phyloP scores from a whole-genome alignment of 2,329 filamentous ascomycete species.

The Alternaria rosae region DNA sequence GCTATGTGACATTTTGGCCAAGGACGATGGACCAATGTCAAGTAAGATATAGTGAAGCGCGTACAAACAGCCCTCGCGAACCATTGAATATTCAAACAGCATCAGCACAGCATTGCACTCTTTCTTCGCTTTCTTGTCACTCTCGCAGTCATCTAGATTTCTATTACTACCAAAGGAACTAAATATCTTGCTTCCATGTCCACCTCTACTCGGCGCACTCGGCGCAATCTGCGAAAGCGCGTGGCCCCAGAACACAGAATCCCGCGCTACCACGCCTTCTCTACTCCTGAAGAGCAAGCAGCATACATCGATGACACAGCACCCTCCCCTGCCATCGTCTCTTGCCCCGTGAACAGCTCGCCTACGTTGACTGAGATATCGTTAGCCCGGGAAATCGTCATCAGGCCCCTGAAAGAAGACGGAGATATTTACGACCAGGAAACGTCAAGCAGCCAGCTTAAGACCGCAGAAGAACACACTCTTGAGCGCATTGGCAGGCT shows the following conservation, averaged over 20 bases:
- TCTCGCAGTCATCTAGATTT: not conserved
- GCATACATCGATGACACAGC: not conserved
- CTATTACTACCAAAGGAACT: not conserved
- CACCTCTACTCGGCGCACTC: not conserved
- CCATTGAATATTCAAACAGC: not conserved
- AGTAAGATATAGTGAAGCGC: constrained; percentile 37
- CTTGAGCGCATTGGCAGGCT: not conserved
- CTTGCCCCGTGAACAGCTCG: not conserved
- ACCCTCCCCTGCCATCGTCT: not conserved
- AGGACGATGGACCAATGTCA: constrained; percentile 13
- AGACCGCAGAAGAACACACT: not conserved
- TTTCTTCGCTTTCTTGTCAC: not conserved
- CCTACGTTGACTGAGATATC: not conserved
- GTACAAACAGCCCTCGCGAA: not conserved
- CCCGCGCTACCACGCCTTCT: not conserved
- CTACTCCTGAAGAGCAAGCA: not conserved
- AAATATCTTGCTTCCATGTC: not conserved
- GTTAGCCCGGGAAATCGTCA: not conserved
- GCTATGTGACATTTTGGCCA: constrained; percentile 56
- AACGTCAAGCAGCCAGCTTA: not conserved
- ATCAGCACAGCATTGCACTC: not conserved
- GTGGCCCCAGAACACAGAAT: not conserved
- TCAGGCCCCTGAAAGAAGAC: not conserved
- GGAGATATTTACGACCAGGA: not conserved
- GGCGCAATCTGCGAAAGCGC: not conserved